Percentiles rank a stretch among this genome's conserved stretches.
phyloP scores from a whole-genome alignment of 495 filamentous ascomycete genomes.

The Entonaema liquescens region DNA sequence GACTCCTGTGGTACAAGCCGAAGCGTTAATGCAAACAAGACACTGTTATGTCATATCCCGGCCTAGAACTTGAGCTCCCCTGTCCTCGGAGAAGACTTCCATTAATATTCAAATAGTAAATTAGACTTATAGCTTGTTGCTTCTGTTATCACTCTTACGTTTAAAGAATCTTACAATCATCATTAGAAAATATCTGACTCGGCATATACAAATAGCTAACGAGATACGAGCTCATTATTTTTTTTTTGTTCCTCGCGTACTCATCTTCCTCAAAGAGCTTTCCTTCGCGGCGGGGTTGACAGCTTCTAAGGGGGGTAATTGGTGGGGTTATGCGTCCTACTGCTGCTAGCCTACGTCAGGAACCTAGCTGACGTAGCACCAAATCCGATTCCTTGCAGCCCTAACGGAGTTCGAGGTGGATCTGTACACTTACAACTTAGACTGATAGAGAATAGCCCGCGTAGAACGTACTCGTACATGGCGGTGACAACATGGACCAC shows the following conservation, averaged over 20 bases:
- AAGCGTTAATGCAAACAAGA: conserved; percentile 16
- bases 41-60: conserved; percentile 35
- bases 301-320: conserved; percentile 25
- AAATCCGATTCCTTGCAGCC: conserved; percentile 19
- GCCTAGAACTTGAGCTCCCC: conserved; percentile 16
- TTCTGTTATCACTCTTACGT: conserved; percentile 32
- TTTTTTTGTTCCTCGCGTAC: conserved; percentile 1
- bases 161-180: not conserved
- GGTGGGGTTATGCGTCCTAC: conserved; percentile 28
- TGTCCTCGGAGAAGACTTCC: not conserved
- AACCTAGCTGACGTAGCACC: conserved; percentile 21
- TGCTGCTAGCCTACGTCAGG: conserved; percentile 35
- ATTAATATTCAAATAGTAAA: conserved; percentile 14
- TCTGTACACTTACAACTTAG: not conserved
- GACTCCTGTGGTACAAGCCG: conserved; percentile 5
- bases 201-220: conserved; percentile 3
- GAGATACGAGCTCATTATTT: conserved; percentile 4
- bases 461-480: conserved; percentile 10
- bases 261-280: conserved; percentile 12
- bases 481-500: not conserved
- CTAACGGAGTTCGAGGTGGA: conserved; percentile 6
- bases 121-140: not conserved
- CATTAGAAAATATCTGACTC: not conserved
- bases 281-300: conserved; percentile 29
- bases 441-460: not conserved